Percentiles rank a stretch among this genome's conserved stretches.
Evolutionary conservation across 805 yeast genomes (phyloP).

Genomic region (Kodamaea kaohsiungensis): DNA sequence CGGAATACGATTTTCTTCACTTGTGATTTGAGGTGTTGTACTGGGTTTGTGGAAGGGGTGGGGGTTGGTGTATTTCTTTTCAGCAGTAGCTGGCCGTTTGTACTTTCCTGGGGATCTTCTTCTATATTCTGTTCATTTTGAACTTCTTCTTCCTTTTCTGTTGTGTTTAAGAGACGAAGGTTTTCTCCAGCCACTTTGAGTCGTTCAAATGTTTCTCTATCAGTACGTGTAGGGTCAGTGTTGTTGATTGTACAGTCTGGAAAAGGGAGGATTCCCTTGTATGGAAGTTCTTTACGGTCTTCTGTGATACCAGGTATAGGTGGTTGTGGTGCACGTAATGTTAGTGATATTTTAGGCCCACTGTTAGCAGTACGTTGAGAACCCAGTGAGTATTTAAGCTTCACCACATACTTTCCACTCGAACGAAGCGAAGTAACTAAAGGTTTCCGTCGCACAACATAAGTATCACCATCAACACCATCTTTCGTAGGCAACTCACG

Average conservation of each 20-base stretch:
- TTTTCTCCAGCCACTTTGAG: constrained; percentile 40
- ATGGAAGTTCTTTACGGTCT: constrained; percentile 53
- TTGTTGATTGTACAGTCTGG: constrained; percentile 58
- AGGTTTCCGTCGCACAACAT: constrained; percentile 4
- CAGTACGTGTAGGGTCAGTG: constrained; percentile 60
- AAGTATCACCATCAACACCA: neutral
- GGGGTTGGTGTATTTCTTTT: neutral
- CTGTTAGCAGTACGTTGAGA: neutral
- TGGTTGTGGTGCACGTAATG: constrained; percentile 2
- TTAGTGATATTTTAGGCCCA: constrained; percentile 2
- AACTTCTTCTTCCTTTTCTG: neutral
- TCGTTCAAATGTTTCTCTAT: constrained; percentile 49
- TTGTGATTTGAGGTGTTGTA: constrained; percentile 30
- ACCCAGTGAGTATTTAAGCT: constrained; percentile 1
- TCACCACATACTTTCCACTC: neutral
- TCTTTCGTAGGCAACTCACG: neutral
- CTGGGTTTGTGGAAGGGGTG: neutral
- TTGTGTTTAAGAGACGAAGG: constrained; percentile 27
- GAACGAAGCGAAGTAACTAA: constrained; percentile 4
- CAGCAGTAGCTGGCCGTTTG: neutral
- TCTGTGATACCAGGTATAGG: neutral
- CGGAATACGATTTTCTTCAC: constrained; percentile 70
- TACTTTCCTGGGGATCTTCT: neutral
- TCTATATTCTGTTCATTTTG: neutral
- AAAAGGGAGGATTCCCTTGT: constrained; percentile 60